Percentiles rank a stretch among this genome's conserved stretches.
These are phyloP conservation scores for Kluyveromyces wickerhamii DNA, from an alignment of 805 yeast genomes.

Conservation along the genomic window DNA sequence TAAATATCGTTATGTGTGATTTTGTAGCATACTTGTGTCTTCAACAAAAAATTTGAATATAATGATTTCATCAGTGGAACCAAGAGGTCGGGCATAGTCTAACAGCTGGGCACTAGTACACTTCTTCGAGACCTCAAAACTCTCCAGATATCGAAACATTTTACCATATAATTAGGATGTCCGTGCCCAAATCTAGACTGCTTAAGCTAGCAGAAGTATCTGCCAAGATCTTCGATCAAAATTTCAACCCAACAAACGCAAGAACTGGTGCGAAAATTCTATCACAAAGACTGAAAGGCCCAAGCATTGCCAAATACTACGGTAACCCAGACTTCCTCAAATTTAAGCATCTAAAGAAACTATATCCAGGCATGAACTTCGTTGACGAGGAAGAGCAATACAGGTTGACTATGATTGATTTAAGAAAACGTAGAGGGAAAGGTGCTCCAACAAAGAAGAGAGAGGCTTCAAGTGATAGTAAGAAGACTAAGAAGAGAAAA, in stretches of 20 bases:
- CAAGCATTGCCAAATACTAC: constrained; percentile 59
- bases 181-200: constrained; percentile 38
- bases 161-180: no score
- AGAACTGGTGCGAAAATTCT: constrained; percentile 72
- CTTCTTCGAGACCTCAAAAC: no score
- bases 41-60: no score
- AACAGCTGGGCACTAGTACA: no score
- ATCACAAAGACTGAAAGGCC: constrained; percentile 63
- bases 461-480: constrained; percentile 33
- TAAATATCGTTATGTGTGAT: no score
- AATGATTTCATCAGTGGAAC: no score
- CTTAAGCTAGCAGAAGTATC: constrained; percentile 50
- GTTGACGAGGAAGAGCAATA: constrained; percentile 63
- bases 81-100: no score
- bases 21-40: no score
- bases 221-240: constrained; percentile 59
- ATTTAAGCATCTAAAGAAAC: constrained; percentile 47
- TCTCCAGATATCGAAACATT: no score
- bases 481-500: constrained; percentile 33
- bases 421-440: constrained; percentile 77
- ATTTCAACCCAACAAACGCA: constrained; percentile 54
- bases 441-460: constrained; percentile 78
- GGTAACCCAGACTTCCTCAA: constrained; percentile 67
- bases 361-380: constrained; percentile 43
- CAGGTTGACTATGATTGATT: constrained; percentile 55